phyloP scores from a whole-genome alignment of 768 basidiomycete species.

The Lentinula guzmanii region DNA sequence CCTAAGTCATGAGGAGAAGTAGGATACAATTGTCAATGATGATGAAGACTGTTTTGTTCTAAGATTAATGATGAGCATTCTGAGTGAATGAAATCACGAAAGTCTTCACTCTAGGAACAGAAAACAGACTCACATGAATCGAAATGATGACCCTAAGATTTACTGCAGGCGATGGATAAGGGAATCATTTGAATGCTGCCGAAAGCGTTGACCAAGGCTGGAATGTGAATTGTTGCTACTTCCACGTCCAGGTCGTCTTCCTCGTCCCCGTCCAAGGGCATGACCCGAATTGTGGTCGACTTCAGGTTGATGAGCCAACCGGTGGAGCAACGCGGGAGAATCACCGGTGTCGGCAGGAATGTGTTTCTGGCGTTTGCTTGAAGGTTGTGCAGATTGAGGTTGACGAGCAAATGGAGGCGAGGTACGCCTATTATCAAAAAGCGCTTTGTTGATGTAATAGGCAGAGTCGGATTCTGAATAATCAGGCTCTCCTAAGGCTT shows the following conservation, averaged over 20 bases:
- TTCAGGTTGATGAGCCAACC: background rate
- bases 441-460: background rate
- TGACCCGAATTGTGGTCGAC: background rate
- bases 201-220: background rate
- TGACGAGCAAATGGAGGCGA: background rate
- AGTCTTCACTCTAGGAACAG: too few relatives aligned
- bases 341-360: too few relatives aligned
- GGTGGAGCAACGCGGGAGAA: background rate
- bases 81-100: too few relatives aligned
- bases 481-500: background rate
- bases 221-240: background rate
- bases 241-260: background rate
- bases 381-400: background rate
- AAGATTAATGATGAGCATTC: too few relatives aligned
- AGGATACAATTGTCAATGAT: background rate
- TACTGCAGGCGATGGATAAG: background rate
- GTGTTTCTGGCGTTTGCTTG: background rate
- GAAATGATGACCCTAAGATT: too few relatives aligned
- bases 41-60: too few relatives aligned
- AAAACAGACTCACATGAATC: too few relatives aligned
- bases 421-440: background rate
- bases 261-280: background rate
- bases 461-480: background rate
- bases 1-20: background rate
- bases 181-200: background rate